Evolutionary conservation across 768 basidiomycete species (phyloP).

Genomic region (Phanerochaete sordida): DNA sequence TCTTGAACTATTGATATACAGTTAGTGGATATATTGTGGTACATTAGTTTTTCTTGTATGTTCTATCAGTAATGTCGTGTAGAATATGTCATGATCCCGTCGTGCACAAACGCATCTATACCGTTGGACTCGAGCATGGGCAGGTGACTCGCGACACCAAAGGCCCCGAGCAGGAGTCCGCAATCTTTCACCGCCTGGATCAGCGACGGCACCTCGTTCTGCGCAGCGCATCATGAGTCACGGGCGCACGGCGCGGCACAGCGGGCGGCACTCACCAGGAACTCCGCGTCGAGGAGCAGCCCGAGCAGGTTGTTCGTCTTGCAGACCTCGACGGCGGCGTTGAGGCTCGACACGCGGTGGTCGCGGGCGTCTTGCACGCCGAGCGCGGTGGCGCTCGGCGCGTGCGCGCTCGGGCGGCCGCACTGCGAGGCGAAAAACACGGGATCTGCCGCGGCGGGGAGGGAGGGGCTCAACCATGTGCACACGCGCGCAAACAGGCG

Average conservation of each 20-base stretch:
- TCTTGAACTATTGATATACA: background rate
- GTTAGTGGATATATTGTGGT: slow-evolving; percentile 6
- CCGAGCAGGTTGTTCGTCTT: slow-evolving; percentile 91
- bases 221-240: background rate
- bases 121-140: slow-evolving; percentile 37
- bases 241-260: too few relatives aligned
- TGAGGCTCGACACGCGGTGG: slow-evolving; percentile 62
- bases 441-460: slow-evolving; percentile 55
- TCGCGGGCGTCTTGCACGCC: slow-evolving; percentile 42
- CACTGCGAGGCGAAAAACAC: slow-evolving; percentile 93
- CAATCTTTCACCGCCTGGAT: slow-evolving; percentile 86
- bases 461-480: background rate
- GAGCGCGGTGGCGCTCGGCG: slow-evolving; percentile 36
- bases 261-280: slow-evolving; percentile 58
- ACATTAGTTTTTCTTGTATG: slow-evolving; percentile 11
- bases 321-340: slow-evolving; percentile 91
- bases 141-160: slow-evolving; percentile 53
- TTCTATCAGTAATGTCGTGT: slow-evolving; percentile 29
- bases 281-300: slow-evolving; percentile 80
- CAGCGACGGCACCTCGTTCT: slow-evolving; percentile 88
- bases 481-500: slow-evolving; percentile 7
- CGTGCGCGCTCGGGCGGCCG: slow-evolving; percentile 49
- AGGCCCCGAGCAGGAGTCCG: slow-evolving; percentile 83
- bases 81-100: slow-evolving; percentile 63
- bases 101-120: slow-evolving; percentile 67